phyloP scores from a whole-genome alignment of 495 filamentous ascomycete genomes.

The Penicillium manginii region DNA sequence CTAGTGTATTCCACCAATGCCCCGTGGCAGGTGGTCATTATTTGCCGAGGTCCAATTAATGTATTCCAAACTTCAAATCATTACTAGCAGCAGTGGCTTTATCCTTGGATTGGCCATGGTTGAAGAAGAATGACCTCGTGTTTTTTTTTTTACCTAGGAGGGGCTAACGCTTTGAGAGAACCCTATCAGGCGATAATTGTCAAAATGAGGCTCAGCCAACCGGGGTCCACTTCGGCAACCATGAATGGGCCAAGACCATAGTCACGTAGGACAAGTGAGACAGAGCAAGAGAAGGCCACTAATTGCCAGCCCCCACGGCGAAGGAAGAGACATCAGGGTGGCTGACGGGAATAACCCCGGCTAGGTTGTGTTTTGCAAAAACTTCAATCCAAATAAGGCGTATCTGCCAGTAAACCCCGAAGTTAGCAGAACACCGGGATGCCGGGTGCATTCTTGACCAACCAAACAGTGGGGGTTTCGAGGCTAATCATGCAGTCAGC shows the following conservation, averaged over 20 bases:
- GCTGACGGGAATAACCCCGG: constrained; percentile 1
- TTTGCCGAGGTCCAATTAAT: too few species aligned
- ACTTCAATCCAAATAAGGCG: background rate
- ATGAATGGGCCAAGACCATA: background rate
- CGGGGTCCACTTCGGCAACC: background rate
- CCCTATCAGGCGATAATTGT: too few species aligned
- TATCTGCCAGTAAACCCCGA: background rate
- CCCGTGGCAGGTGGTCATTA: too few species aligned
- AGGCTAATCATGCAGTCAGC: background rate
- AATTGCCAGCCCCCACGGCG: background rate
- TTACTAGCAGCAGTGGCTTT: too few species aligned
- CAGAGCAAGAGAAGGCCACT: background rate
- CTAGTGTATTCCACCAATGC: too few species aligned
- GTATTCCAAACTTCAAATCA: too few species aligned
- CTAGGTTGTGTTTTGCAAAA: background rate
- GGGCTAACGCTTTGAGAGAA: too few species aligned
- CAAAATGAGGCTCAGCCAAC: background rate
- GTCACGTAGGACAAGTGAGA: background rate
- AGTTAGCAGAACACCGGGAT: background rate
- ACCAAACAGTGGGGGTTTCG: background rate
- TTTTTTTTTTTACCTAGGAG: too few species aligned
- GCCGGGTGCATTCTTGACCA: background rate
- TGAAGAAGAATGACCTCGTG: too few species aligned
- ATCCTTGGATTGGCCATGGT: too few species aligned
- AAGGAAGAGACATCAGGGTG: background rate